Evolutionary conservation across 2,329 filamentous ascomycete genomes (phyloP), one percentile per base, ranked within the genome.

Genomic region (Colletotrichum acutatum): DNA sequence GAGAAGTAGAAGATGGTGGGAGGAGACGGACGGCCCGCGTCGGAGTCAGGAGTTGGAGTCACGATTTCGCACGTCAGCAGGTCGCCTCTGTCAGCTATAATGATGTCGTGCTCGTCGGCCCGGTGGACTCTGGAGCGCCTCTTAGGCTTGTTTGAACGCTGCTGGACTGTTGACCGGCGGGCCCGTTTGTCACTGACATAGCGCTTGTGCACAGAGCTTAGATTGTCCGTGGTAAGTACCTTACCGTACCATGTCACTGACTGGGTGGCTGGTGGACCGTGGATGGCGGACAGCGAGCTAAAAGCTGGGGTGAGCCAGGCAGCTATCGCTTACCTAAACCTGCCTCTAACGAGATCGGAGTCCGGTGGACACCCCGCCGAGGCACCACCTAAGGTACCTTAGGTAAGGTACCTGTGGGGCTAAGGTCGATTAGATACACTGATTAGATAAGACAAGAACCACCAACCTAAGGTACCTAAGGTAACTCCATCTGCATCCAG

Each of bases 21-120:
- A 46, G 63, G 37, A 58, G 32, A 49, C 34, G 37, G 53, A 30
- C 30, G 63, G 56, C 60, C 67, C 53, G 61, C 52, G 68, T 67
- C 52, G 52, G 34, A 54, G 53, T 32, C 54, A 32, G 52, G 34
- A 54, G 30, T 32, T 42, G 24, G 37, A 57, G 71, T 73, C 71
- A 70, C 66, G 66, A 70, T 56, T 72, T 74, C 71, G 67, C 71
- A 74, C 68, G 71, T 74, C 71, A 74, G 71, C 62, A 67, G 71
- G 68, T 49, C 71, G 42, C 30, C 4, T 53, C 34, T n/a, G 22
- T 12, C 60, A 60, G 9, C 70, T 37, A 7, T 14, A 71, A 62
- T 63, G 37, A 74, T 74, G 71, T 74, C 71, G 71, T 74, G 71
- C 68, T 74, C 11, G 63, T 16, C 26, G 60, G 26, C 54, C 16